phyloP scores from a whole-genome alignment of 768 basidiomycete genomes.

The Fomitopsis serialis region DNA sequence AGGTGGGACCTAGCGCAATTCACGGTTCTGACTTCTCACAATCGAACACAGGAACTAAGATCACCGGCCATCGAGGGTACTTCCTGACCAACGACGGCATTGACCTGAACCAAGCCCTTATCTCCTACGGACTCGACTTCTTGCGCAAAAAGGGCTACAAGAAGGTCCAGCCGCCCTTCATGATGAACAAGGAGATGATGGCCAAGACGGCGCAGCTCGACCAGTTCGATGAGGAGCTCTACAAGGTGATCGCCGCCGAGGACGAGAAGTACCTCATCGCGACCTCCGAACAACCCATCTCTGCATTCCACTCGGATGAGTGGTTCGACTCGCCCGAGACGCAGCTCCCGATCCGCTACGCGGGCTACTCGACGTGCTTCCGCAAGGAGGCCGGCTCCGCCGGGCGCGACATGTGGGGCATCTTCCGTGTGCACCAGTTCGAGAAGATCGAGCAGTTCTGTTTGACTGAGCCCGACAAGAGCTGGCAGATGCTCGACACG shows the following conservation, averaged over 20 bases:
- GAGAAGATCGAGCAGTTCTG: constrained; percentile 99
- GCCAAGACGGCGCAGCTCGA: constrained; percentile 95
- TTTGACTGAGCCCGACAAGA: constrained; percentile 90
- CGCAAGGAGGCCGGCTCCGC: constrained; percentile 98
- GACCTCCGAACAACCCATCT: constrained; percentile 98
- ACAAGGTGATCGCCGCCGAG: constrained; percentile 89
- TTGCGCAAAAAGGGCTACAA: constrained; percentile 78
- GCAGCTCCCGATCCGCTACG: constrained; percentile 89
- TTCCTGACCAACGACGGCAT: constrained; percentile 94
- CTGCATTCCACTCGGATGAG: constrained; percentile 91
- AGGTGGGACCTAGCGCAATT: constrained; percentile 40
- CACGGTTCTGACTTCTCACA: neutral
- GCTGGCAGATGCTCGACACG: constrained; percentile 88
- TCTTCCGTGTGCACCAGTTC: constrained; percentile 99
- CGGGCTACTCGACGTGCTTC: constrained; percentile 94
- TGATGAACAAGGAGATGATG: constrained; percentile 99
- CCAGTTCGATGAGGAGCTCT: constrained; percentile 97
- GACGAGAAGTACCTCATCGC: constrained; percentile 99
- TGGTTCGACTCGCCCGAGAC: constrained; percentile 94
- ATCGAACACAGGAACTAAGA: constrained; percentile 64
- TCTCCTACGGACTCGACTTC: constrained; percentile 93
- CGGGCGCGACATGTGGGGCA: constrained; percentile 98
- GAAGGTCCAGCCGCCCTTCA: constrained; percentile 95
- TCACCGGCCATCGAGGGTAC: constrained; percentile 93
- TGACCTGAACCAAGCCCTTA: constrained; percentile 94